phyloP scores from a whole-genome alignment of 2,329 filamentous ascomycete genomes.

The Clarireedia paspali region DNA sequence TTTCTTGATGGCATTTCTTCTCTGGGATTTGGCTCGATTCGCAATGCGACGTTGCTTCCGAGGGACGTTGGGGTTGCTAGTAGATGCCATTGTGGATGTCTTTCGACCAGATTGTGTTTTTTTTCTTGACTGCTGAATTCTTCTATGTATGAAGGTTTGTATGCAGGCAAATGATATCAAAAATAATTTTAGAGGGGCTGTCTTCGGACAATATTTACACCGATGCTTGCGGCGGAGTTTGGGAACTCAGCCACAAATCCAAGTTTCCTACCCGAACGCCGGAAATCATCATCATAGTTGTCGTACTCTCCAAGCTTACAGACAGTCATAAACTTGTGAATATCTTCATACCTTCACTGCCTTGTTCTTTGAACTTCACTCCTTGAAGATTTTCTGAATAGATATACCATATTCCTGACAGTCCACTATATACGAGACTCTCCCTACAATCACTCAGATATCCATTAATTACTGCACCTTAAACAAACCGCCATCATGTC shows the following conservation, averaged over 20 bases:
- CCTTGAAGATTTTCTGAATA: background rate
- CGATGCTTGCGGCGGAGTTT: slow-evolving; percentile 2
- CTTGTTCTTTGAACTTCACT: background rate
- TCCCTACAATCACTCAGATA: background rate
- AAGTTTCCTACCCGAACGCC: slow-evolving; percentile 2
- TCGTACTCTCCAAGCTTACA: slow-evolving; percentile 2
- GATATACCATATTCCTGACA: background rate
- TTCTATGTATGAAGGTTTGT: background rate
- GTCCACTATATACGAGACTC: background rate
- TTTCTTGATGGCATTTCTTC: slow-evolving; percentile 22
- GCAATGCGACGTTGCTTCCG: slow-evolving; percentile 27
- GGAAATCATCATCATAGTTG: slow-evolving; percentile 7
- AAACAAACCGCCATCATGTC: slow-evolving; percentile 33
- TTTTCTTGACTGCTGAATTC: background rate
- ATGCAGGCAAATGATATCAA: background rate
- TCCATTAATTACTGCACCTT: background rate
- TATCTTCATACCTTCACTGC: background rate
- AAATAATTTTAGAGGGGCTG: slow-evolving; percentile 6
- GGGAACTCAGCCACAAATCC: slow-evolving; percentile 3
- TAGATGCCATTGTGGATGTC: slow-evolving; percentile 26
- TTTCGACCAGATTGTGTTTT: background rate
- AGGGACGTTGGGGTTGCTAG: slow-evolving; percentile 30
- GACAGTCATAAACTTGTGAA: background rate
- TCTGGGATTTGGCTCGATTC: slow-evolving; percentile 27
- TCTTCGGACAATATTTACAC: background rate